These are phyloP conservation scores for Chytridium lagenaria DNA, from an alignment of 371 early-diverging fungal genomes.

Conservation along the genomic window DNA sequence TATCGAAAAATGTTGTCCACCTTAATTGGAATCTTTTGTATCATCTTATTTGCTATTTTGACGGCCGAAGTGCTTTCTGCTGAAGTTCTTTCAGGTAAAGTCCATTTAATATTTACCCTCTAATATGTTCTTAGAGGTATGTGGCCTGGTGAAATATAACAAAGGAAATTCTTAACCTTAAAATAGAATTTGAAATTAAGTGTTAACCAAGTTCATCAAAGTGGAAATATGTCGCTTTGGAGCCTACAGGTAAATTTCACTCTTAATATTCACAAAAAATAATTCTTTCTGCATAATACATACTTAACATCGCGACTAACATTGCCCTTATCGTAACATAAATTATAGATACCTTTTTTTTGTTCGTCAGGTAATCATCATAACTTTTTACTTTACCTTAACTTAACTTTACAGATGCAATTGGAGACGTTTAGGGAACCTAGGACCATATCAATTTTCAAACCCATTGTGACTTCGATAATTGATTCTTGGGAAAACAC, in stretches of 20 bases:
- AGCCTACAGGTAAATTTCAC: background rate
- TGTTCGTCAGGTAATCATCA: background rate
- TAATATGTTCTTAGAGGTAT: background rate
- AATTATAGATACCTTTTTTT: too few species aligned
- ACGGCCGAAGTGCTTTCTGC: background rate
- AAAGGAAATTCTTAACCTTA: background rate
- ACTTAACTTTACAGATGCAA: background rate
- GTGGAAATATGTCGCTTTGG: slow-evolving; percentile 9
- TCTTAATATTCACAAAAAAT: too few species aligned
- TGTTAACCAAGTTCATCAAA: slow-evolving; percentile 4
- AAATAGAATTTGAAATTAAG: background rate
- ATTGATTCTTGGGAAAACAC: background rate
- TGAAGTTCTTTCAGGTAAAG: background rate
- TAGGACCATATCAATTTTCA: background rate
- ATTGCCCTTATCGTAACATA: too few species aligned
- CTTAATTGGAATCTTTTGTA: background rate
- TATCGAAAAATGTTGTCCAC: background rate
- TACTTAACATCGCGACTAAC: too few species aligned
- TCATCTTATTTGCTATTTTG: background rate
- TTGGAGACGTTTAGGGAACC: background rate
- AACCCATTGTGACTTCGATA: background rate
- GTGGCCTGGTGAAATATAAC: background rate
- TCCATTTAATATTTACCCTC: background rate
- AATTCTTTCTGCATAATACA: too few species aligned
- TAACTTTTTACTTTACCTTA: background rate